These are phyloP conservation scores for Jasminum sambac DNA, from an alignment of 257 asterid genomes.

Conservation along the genomic window DNA sequence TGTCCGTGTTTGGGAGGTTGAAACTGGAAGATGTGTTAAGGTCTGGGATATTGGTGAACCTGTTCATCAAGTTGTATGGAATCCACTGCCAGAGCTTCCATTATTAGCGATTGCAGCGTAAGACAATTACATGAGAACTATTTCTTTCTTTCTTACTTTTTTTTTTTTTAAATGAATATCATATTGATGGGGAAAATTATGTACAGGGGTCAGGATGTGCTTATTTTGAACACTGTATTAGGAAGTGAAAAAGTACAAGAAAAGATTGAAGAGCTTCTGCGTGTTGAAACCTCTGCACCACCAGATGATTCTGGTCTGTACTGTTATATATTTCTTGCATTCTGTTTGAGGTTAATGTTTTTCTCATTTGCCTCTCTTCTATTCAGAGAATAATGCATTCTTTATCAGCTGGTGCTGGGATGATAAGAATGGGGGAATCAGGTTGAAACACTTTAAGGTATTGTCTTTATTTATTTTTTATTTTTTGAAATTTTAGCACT, in stretches of 20 bases:
- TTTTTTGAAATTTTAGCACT: slow-evolving; percentile 9
- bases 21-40: slow-evolving; percentile 85
- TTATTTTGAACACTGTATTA: slow-evolving; percentile 56
- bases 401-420: slow-evolving; percentile 68
- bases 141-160: slow-evolving; percentile 3
- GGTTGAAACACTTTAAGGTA: slow-evolving; percentile 93
- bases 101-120: slow-evolving; percentile 83
- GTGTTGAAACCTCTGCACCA: slow-evolving; percentile 40
- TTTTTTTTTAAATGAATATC: slow-evolving; percentile 21
- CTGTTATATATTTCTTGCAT: not conserved
- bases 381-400: slow-evolving; percentile 54
- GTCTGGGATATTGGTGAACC: slow-evolving; percentile 82
- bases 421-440: slow-evolving; percentile 70
- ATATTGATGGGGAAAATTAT: slow-evolving; percentile 19
- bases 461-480: slow-evolving; percentile 5
- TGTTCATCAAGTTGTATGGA: slow-evolving; percentile 78
- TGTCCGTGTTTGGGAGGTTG: slow-evolving; percentile 97
- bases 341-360: slow-evolving; percentile 7
- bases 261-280: slow-evolving; percentile 65
- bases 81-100: slow-evolving; percentile 79
- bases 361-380: slow-evolving; percentile 17
- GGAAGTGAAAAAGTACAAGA: slow-evolving; percentile 74
- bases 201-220: slow-evolving; percentile 76
- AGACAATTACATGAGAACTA: slow-evolving; percentile 28
- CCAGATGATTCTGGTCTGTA: slow-evolving; percentile 66